Evolutionary conservation across 2,329 filamentous ascomycete genomes (phyloP).

Genomic region (Fusarium sp.): DNA sequence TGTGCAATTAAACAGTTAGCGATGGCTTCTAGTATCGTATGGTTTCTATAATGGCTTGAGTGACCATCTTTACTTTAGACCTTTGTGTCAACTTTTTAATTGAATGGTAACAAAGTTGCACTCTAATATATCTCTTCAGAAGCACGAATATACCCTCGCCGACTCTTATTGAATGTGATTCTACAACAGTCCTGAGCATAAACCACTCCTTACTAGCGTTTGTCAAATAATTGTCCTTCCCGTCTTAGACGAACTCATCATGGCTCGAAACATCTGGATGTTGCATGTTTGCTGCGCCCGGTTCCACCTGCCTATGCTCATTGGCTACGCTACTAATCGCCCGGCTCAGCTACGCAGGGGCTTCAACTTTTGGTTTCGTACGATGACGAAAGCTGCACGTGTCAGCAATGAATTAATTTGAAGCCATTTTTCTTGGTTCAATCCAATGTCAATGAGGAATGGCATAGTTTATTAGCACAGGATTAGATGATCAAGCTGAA

Average conservation of each 20-base stretch:
- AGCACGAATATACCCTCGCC: no score
- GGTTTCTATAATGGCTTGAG: no score
- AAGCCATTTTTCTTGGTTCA: conserved; percentile 9
- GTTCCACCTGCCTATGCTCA: neutral
- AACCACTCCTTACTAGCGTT: neutral
- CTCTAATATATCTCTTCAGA: no score
- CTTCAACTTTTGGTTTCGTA: conserved; percentile 11
- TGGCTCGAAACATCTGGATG: neutral
- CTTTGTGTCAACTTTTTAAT: no score
- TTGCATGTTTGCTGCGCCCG: neutral
- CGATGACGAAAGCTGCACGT: conserved; percentile 35
- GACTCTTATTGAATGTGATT: no score
- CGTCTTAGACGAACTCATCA: neutral
- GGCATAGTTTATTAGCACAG: neutral
- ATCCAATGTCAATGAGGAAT: neutral
- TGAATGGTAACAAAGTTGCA: no score
- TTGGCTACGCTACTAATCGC: conserved; percentile 17
- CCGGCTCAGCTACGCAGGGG: conserved; percentile 35
- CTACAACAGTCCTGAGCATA: neutral
- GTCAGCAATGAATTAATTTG: conserved; percentile 1
- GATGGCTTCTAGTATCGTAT: no score
- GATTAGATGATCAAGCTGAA: neutral
- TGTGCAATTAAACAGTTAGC: no score
- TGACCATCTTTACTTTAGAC: no score
- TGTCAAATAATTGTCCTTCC: neutral